Conservation (phyloP, 768 basidiomycete species). For the Lenzites betulinus region DNA sequence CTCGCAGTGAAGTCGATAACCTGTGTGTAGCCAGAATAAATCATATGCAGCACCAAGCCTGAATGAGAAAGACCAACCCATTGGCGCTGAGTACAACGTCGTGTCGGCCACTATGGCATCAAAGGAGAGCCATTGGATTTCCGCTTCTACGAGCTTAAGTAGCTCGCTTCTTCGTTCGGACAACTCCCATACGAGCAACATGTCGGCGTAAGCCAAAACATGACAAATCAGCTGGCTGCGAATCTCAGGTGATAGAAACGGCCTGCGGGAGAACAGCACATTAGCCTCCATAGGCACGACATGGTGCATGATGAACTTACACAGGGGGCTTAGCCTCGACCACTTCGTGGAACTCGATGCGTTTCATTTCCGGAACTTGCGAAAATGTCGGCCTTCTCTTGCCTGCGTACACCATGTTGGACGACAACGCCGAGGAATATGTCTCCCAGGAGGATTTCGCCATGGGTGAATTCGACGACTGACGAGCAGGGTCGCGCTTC, state of each 20-base stretch:
- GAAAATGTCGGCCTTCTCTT: constrained; percentile 44
- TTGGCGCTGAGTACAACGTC: constrained; percentile 15
- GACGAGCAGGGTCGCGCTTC: constrained; percentile 11
- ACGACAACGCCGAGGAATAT: constrained; percentile 32
- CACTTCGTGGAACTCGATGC: constrained; percentile 35
- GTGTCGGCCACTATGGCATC: constrained; percentile 29
- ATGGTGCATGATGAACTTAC: constrained; percentile 1
- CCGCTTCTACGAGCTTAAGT: constrained; percentile 58
- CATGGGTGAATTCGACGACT: constrained; percentile 31
- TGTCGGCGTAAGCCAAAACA: constrained; percentile 71
- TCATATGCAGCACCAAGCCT: too few relatives aligned
- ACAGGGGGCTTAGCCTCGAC: constrained; percentile 8
- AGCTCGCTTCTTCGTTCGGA: constrained; percentile 72
- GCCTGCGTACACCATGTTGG: constrained; percentile 46
- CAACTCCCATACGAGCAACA: constrained; percentile 73
- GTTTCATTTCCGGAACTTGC: constrained; percentile 39
- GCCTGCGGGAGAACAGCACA: background rate
- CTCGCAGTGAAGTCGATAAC: constrained; percentile 42
- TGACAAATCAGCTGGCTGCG: constrained; percentile 53
- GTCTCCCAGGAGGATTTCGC: constrained; percentile 35
- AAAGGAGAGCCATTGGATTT: constrained; percentile 26
- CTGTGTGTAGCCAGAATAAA: constrained; percentile 30
- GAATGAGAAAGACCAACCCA: background rate
- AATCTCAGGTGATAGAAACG: constrained; percentile 38
- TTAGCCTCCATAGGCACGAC: constrained; percentile 7